phyloP scores from a whole-genome alignment of 176 grass and related monocot species.

The Ensete ventricosum region DNA sequence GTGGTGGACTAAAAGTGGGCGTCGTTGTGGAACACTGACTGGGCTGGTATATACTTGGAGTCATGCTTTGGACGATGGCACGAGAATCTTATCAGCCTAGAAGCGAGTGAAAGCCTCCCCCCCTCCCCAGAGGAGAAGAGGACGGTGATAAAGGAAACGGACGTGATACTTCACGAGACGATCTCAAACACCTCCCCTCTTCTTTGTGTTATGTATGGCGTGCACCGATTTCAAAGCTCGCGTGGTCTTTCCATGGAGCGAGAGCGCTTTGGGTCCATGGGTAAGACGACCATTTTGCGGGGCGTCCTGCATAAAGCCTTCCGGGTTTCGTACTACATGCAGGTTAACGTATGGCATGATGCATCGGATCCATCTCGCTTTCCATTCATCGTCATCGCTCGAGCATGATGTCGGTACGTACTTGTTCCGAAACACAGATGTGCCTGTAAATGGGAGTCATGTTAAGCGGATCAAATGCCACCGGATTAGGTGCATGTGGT shows the following conservation, averaged over 20 bases:
- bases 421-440: no score
- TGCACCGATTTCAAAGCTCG: neutral
- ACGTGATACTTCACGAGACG: neutral
- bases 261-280: neutral
- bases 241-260: neutral
- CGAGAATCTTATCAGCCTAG: conserved; percentile 10
- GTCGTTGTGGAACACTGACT: neutral
- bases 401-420: no score
- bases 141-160: neutral
- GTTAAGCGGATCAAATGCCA: no score
- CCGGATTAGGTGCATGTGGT: no score
- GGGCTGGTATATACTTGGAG: conserved; percentile 7
- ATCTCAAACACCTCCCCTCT: neutral
- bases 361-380: no score
- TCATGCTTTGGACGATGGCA: conserved; percentile 4
- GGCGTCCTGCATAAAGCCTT: neutral
- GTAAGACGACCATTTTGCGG: neutral
- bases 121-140: no score
- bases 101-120: neutral
- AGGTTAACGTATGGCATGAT: no score
- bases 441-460: no score
- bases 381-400: no score
- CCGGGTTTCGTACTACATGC: neutral
- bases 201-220: neutral
- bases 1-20: neutral